Base-by-base conservation (phyloP, 805 yeast genomes). In the Candida arabinofermentans region DNA sequence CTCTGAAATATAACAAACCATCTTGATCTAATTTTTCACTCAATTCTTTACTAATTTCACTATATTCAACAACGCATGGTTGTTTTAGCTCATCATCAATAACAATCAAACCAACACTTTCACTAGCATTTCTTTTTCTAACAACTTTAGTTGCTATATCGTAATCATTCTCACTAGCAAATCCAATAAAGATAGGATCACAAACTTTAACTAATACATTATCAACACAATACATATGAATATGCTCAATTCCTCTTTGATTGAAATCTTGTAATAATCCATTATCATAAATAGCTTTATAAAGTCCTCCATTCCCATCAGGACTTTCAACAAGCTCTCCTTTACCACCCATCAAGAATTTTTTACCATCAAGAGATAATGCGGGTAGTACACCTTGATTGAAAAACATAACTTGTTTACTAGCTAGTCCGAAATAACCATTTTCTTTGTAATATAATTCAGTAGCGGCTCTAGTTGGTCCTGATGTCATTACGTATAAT, bases 221-320 rank as follows among this genome's bases (percentile, higher is more conserved):
- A 66, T 93, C 99, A 37, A 93, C 98, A 66, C 98, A 91, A 67
- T 89, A 93, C 86, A 90, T 87, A 66, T 93, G 97, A 47, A 93
- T 74, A 60, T 93, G 98, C 62, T 86, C 79, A 49, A 91, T 78
- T 5, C 88, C 89, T 42, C 79, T 80, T 7, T 53, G 45, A 23
- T 66, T 57, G 59, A 93, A 77, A 60, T 91, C 96, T 6, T 75
- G 74, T 24, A 93, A 56, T 16, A 90, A 68, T 2, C 77, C 75
- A 50, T 82, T 76, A 33, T 74, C 74, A 52, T 68, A 65, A 30
- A 93, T 71, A 1, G 96, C 98, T 57, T 79, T 83, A 68, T 93
- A 93, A 38, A 93, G 70, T 2, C 99, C 99, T 44, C 99, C 99
- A 61, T 93, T 93, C 1, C 99, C 99, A 64, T 93, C 98, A 2